Evolutionary conservation across 768 basidiomycete species (phyloP), one percentile per base, ranked within the genome.

Genomic region (Coprinellus micaceus): DNA sequence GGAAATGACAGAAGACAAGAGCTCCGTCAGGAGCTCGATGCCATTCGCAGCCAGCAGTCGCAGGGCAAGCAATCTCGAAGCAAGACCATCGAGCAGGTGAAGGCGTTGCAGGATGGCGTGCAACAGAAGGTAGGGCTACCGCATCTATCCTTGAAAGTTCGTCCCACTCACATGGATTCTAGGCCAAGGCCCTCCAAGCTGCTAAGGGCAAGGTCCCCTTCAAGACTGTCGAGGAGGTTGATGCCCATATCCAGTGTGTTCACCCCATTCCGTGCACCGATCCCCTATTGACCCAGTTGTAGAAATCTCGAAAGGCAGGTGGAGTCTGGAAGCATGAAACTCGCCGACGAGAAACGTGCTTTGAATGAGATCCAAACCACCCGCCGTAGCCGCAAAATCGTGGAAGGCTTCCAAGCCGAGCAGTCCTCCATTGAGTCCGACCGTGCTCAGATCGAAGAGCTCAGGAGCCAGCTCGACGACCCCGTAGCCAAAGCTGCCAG

Each of bases 331-430:
- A 83, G 64, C 57, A 80, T 99, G 81, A 97, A 92, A 68, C 80
- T 98, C 57, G 94, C 86, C 25, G 95, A 97, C 55, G 97, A 99
- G 73, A 98, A 97, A 74, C 87, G 93, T 51, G 91, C 94, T 4
- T 80, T 99, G n/a, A 81, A 83, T 61, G 96, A 98, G 64, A 96
- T 99, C 59, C 83, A 79, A 59, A 78, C 80, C 43, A 74, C 78
- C 59, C 91, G 82, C 66, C 88, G 92, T 41, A 79, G 72, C 57
- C 86, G 92, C 51, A 86, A 80, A 67, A 73, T 75, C 12, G 85
- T 98, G 56, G 94, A 98, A 70, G 69, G 80, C 52, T 94, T 95
- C 77, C 84, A 91, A 61, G 74, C 82, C 0, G 80, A 89, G 44
- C 88, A 97, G 63, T 84, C 87, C 1, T 69, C 84, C 25, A 94